Evolutionary conservation across 495 filamentous ascomycete species (phyloP), one percentile per base, ranked within the genome.

Genomic region (Penicillium salamii): DNA sequence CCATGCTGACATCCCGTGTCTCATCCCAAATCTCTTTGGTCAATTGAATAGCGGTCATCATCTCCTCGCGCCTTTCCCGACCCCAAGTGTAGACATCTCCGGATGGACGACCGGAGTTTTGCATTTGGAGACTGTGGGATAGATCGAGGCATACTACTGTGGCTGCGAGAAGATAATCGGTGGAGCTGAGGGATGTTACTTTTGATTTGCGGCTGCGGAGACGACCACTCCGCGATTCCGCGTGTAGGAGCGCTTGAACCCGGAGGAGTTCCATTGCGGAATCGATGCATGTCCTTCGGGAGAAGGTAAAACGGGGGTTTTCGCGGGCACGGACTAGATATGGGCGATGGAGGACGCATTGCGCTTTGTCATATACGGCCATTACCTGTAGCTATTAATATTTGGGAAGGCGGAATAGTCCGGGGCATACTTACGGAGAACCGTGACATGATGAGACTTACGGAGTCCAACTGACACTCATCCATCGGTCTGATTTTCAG

Each of bases 131-230:
- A 11, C 62, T 61, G 24, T 75, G 68, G 39, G 74, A 66, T n/a
- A 97, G 78, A 55, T 97, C 91, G n/a, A 96, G 76, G 54, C 82
- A 83, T 17, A 96, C 77, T 38, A 96, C 83, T 78, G 95, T 96
- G 7, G 87, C 90, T 8, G 90, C 90, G 18, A 96, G 83, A 7
- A 97, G 70, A 66, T 93, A 96, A 56, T 99, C 95, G 41, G 80
- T 77, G 32, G 85, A 87, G 19, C 85, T 89, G 5, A 96, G 79
- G 1, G 87, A 84, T 13, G 81, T 88, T 44, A 92, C 81, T 64
- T 83, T 83, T 75, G 78, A 88, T 59, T 82, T 82, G 63, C 87
- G 86, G 41, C 77, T 80, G 32, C 84, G 78, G 23, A 91, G 69
- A 19, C 88, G 80, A n/a, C 89, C 88, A 42, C 77, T 80, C 52